These are phyloP conservation scores for Leishmania tarentolae DNA, from an alignment of 208 protist genomes.

Conservation along the genomic window DNA sequence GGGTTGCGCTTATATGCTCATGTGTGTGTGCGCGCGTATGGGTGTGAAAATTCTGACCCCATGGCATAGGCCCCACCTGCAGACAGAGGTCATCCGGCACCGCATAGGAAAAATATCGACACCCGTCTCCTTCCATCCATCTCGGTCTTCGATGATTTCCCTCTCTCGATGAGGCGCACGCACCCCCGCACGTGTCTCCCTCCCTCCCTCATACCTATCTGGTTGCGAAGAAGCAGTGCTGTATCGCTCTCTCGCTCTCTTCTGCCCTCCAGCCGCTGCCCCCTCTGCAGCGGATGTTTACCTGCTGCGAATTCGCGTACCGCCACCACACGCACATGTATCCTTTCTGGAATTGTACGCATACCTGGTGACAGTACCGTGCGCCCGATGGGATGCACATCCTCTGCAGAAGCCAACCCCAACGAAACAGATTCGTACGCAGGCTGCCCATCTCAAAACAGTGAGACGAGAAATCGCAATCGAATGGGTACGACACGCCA, in stretches of 20 bases:
- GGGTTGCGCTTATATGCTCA: background rate
- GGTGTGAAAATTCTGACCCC: background rate
- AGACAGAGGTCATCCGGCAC: background rate
- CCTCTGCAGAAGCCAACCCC: background rate
- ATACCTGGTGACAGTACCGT: background rate
- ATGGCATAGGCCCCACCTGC: background rate
- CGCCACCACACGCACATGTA: background rate
- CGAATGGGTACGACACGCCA: background rate
- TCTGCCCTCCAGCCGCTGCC: background rate
- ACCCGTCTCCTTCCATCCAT: background rate
- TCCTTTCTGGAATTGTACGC: background rate
- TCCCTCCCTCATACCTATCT: background rate
- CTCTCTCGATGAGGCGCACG: background rate
- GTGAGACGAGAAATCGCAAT: background rate
- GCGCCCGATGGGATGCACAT: background rate
- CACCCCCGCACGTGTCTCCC: background rate
- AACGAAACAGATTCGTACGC: background rate
- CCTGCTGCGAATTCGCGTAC: background rate
- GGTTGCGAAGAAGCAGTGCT: background rate
- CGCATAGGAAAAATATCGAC: background rate
- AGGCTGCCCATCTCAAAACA: background rate
- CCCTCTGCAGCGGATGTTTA: background rate
- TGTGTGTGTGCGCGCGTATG: slow-evolving; percentile 6
- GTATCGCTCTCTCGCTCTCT: background rate
- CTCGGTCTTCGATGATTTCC: background rate